A percentile compares a stretch with the other conserved stretches of the same genome.
phyloP scores from a whole-genome alignment of 176 grass and related monocot species.

The Pharus latifolius region DNA sequence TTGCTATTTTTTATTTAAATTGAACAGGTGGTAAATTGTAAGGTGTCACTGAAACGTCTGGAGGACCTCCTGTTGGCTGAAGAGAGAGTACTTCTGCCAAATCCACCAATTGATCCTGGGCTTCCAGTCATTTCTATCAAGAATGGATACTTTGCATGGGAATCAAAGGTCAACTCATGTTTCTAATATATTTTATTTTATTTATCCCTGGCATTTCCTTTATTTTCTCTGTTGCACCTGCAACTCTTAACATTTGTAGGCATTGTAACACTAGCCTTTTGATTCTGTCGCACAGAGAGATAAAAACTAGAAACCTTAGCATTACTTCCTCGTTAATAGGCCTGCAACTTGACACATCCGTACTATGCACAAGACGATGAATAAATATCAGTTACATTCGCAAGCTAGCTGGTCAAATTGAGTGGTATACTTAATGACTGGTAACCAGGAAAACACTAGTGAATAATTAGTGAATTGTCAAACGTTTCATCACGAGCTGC shows the following conservation, averaged over 20 bases:
- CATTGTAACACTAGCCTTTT: neutral
- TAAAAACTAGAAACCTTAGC: neutral
- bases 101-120: conserved; percentile 62
- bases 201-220: neutral
- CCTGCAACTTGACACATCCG: neutral
- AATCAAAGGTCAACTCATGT: conserved; percentile 50
- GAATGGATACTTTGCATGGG: conserved; percentile 93
- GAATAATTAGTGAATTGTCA: neutral
- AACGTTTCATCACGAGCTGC: neutral
- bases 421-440: neutral
- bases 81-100: conserved; percentile 80
- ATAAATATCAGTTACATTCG: no score
- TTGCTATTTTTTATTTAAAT: conserved; percentile 3
- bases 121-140: conserved; percentile 89
- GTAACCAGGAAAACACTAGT: neutral
- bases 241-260: neutral
- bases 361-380: no score
- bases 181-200: conserved; percentile 1
- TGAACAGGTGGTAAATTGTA: conserved; percentile 90
- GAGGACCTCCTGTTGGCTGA: conserved; percentile 80
- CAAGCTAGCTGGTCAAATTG: neutral
- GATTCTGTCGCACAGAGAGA: neutral
- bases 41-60: conserved; percentile 84
- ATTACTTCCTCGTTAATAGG: neutral
- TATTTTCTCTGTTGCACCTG: neutral